Base-by-base conservation (phyloP, 768 basidiomycete genomes). In the Austroboletus festivus region DNA sequence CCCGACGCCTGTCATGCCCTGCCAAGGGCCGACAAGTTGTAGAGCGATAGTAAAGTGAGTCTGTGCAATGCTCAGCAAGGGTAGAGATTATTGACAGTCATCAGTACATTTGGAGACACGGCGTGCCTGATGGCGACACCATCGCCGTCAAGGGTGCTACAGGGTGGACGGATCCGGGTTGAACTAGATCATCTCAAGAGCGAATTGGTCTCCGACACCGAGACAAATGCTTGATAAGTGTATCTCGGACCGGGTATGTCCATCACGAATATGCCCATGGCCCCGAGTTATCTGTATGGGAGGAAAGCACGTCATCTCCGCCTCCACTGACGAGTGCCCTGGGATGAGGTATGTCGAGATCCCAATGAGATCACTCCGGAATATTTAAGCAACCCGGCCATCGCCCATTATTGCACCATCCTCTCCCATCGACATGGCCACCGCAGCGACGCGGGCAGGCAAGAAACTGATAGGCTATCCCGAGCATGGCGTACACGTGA, bases 391-490 rank as follows among this genome's bases (percentile, higher is more conserved):
- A 7, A 8, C 30, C 18, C 31, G 13, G 31, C 6, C 21, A 18
- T 19, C 33, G 7, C 20, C 19, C 15, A n/a, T n/a, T 8, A 23
- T n/a, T 19, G 12, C 39, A 9, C 15, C 15, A 33, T 30, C 28
- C 6, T 18, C 9, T 13, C 18, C 19, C n/a, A 7, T 4, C 35
- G 23, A 48, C 49, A 78, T 78, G 77, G 57, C 67, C 33, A 54
- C 56, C 43, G 45, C 71, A 23, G 71, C 69, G 19, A 82, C 78
- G 63, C 71, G 68, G 22, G 52, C 76, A 34, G 78, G 76, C 23
- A 87, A 87, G 67, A 74, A 72, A 40, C 52, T 81, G 37, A 73
- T 90, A 39, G 78, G 68, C 7, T 74, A 84, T 56, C 81, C 84
- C 8, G 83, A 87, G 46, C 69, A 81, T 8, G 60, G 65, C 10